Base-by-base conservation (phyloP, 1,139 yeast genomes). In the Geotrichum citri-aurantii region DNA sequence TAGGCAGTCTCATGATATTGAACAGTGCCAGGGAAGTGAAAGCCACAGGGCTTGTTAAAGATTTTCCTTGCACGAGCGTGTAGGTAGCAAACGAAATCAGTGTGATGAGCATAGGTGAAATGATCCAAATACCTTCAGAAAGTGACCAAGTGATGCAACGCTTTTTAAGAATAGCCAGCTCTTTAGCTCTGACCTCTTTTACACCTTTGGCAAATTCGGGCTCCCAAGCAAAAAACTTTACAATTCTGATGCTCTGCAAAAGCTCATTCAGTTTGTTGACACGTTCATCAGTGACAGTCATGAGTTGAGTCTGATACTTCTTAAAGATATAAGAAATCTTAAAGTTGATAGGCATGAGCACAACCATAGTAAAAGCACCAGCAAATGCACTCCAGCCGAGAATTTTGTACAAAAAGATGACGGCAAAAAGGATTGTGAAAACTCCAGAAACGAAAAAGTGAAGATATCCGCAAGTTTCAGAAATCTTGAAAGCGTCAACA, bases 221-320 rank as follows among this genome's bases (percentile, higher is more conserved):
- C 73, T 93, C 99, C 98, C 99, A 93, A 5, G 97, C 97, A 71
- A 93, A 93, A 70, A 88, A 91, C 74, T 93, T 93, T 77, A 93
- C 86, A 67, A 93, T 89, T 73, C 98, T 83, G 64, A 93, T 92
- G 65, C 95, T 87, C 73, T 88, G 96, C 66, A 93, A 83, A n/a
- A 96, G 83, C 75, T 93, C 99, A 70, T 91, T 93, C 66, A 93
- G 81, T 73, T 89, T 90, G 71, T 91, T 96, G 61, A 93, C 88
- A 73, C 99, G 85, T 72, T 82, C 82, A 73, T 93, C 99, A 21
- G 98, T 91, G 29, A 87, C 79, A 14, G 80, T 82, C 75, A 93
- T 80, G 78, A 87, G 82, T 52, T 78, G 78, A 70, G 86, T 84
- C 71, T 92, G 97, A 61, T 81, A 77, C 10, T 73, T 70, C 59